These are phyloP conservation scores for Cenchrus fungigraminus DNA, from an alignment of 176 grass and related monocot species.

Conservation along the genomic window DNA sequence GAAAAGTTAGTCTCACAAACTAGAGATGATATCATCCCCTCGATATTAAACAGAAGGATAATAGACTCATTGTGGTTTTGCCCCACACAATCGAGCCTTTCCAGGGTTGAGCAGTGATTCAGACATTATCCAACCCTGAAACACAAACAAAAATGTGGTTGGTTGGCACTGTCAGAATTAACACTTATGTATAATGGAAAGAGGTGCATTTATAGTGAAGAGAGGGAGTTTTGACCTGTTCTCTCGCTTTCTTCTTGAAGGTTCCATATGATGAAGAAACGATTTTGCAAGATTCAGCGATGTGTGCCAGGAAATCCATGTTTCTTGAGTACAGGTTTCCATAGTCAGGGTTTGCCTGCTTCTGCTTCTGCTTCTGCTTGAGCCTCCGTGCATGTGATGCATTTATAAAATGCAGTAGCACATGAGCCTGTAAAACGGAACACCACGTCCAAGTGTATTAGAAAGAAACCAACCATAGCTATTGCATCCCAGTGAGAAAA, in stretches of 20 bases:
- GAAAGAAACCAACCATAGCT: conserved; percentile 12
- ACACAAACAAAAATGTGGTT: conserved; percentile 39
- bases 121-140: conserved; percentile 94
- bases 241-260: conserved; percentile 90
- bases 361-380: conserved; percentile 47
- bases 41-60: background rate
- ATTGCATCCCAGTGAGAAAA: conserved; percentile 20
- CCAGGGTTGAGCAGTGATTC: conserved; percentile 87
- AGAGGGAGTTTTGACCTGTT: conserved; percentile 67
- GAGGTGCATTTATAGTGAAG: conserved; percentile 31
- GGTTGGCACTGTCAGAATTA: conserved; percentile 1
- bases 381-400: conserved; percentile 62
- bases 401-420: conserved; percentile 85
- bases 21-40: conserved; percentile 5
- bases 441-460: background rate
- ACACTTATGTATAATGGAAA: background rate
- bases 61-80: conserved; percentile 59
- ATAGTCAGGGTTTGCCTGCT: conserved; percentile 46
- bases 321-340: conserved; percentile 46
- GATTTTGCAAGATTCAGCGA: conserved; percentile 89
- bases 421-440: conserved; percentile 69
- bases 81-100: conserved; percentile 55
- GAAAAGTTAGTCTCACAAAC: conserved; percentile 27
- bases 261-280: conserved; percentile 84
- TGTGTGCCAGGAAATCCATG: conserved; percentile 77